Base-by-base conservation (phyloP, 768 basidiomycete genomes). In the Hygrocybe punicea region DNA sequence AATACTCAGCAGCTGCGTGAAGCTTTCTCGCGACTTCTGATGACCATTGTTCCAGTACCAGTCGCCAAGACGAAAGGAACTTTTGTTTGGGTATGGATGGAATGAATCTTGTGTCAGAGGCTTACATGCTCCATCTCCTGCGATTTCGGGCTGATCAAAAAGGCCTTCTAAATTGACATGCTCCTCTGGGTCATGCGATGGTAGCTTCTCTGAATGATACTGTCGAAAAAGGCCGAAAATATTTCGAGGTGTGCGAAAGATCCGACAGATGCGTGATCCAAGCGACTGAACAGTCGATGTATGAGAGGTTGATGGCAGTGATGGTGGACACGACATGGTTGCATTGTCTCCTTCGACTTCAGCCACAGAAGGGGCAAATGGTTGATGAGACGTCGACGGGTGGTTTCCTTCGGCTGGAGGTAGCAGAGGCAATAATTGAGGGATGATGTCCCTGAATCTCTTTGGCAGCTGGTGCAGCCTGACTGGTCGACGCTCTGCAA, bases 101-200 rank as follows among this genome's bases (percentile, higher is more conserved):
- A 48, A 25, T 48, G 19, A 48, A 14, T 21, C 21, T 19, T 13
- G 24, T 13, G 24, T 29, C 14, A 48, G 11, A 25, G 46, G 24
- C 19, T 42, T 42, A 21, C 40, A 16, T 17, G 23, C 47, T 17
- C 16, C 23, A 48, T 29, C 29, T 29, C 29, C 23, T 17, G 23
- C 25, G 23, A 14, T 29, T 14, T 16, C 47, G 14, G 47, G 23
- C 16, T 17, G 13, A 16, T 51, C 33, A 7, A 25, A 33, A 16
- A 51, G 50, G 25, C 29, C 25, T 14, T 29, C 17, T 25, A 51
- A 51, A 29, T 16, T 33, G 50, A n/a, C 21, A 29, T 33, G 33
- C 33, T 51, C 50, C 50, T 51, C 50, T 33, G 50, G 50, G 23
- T 51, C 50, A 51, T 51, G 50, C 19, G 33, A 25, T 11, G 50